A percentile compares a stretch with the other conserved stretches of the same genome.
These are phyloP conservation scores for Linnemannia schmuckeri DNA, from an alignment of 192 early-diverging fungal species.

Conservation along the genomic window DNA sequence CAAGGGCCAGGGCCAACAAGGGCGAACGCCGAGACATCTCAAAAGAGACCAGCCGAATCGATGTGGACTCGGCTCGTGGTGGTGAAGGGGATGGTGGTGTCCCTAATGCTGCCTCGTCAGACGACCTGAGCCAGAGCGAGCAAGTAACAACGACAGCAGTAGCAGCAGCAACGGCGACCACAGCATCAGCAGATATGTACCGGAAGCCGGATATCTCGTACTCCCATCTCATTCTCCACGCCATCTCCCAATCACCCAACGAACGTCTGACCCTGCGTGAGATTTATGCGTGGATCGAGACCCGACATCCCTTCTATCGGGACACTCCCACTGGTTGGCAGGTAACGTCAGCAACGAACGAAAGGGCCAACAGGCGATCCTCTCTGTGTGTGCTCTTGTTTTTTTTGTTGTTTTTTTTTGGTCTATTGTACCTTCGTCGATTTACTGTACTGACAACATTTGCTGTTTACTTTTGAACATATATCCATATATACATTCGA, in stretches of 20 bases:
- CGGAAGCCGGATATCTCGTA: conserved; percentile 82
- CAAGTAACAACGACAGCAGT: not conserved
- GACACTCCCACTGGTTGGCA: conserved; percentile 83
- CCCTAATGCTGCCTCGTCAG: not conserved
- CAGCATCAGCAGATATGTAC: not conserved
- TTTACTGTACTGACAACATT: conserved; percentile 11
- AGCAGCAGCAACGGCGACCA: not conserved
- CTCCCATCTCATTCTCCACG: conserved; percentile 85
- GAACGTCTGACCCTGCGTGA: conserved; percentile 85
- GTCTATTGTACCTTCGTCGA: not conserved
- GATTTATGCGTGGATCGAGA: conserved; percentile 86
- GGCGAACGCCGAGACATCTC: not conserved
- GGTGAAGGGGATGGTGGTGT: not conserved
- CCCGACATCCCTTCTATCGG: conserved; percentile 81
- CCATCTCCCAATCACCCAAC: conserved; percentile 73
- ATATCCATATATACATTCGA: not conserved
- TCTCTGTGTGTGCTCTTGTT: not conserved
- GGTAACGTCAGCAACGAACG: conserved; percentile 58
- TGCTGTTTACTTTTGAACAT: not conserved
- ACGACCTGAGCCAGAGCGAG: not conserved
- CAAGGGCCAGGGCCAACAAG: not conserved
- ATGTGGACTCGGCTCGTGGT: not conserved
- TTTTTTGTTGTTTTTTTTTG: conserved; percentile 5
- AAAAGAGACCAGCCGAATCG: not conserved
- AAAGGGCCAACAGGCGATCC: not conserved